These are phyloP conservation scores for Tetrahymena malaccensis DNA, from an alignment of 73 alveolate genomes.

Conservation along the genomic window DNA sequence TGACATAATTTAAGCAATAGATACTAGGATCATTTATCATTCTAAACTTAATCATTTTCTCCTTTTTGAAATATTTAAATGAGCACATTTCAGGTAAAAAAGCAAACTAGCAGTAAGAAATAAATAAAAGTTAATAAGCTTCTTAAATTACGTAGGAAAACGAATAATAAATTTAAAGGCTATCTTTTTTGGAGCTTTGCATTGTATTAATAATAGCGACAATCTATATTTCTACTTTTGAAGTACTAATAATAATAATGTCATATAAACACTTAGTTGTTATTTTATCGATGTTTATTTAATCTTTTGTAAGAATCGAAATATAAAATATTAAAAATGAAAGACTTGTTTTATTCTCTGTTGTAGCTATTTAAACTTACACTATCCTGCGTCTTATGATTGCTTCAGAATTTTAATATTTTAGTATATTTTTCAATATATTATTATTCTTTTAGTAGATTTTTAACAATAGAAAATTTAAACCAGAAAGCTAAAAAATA, in stretches of 20 bases:
- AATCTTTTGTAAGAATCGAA: neutral
- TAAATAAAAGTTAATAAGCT: no score
- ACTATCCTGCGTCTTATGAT: neutral
- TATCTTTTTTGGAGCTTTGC: no score
- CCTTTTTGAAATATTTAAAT: neutral
- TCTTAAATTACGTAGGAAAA: no score
- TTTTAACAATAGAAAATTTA: no score
- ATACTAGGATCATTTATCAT: neutral
- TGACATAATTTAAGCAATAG: neutral
- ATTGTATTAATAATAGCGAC: neutral
- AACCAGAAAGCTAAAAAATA: neutral
- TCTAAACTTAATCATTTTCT: no score
- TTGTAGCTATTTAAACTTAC: no score
- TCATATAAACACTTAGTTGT: neutral
- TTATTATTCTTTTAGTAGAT: neutral
- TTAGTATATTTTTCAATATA: no score
- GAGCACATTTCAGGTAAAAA: no score
- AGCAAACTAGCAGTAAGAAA: no score
- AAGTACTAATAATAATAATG: neutral
- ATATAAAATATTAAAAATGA: no score
- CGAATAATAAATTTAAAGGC: no score
- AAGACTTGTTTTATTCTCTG: no score
- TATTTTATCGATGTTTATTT: neutral
- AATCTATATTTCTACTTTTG: neutral
- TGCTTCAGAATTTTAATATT: neutral